Conservation (phyloP, 2,329 filamentous ascomycete species). For the Neofusicoccum sp. region DNA sequence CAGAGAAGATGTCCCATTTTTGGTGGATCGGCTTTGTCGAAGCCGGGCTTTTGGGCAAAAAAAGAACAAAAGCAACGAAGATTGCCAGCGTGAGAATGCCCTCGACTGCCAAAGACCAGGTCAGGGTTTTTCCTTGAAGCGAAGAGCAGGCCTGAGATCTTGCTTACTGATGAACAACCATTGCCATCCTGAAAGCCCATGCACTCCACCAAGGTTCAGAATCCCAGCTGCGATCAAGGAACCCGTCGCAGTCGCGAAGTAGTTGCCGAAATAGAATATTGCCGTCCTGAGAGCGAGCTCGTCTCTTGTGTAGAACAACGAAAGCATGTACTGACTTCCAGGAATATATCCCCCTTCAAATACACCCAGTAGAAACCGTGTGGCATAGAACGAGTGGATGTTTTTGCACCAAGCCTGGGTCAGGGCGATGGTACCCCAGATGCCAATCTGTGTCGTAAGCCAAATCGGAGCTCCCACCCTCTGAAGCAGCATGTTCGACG, state of each 20-base stretch:
- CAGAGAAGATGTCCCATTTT: neutral
- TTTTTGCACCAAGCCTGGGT: slow-evolving; percentile 32
- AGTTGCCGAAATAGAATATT: slow-evolving; percentile 22
- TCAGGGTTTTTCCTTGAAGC: neutral
- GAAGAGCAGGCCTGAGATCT: too few species aligned
- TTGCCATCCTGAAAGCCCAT: neutral
- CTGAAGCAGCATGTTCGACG: slow-evolving; percentile 25
- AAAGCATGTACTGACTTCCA: slow-evolving; percentile 25
- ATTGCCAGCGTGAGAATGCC: neutral
- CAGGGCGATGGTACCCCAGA: slow-evolving; percentile 38
- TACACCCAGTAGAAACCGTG: slow-evolving; percentile 22
- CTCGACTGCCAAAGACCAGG: neutral
- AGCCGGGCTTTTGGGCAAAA: neutral
- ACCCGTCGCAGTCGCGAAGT: slow-evolving; percentile 18
- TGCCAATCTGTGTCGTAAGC: slow-evolving; percentile 35
- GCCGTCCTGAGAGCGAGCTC: slow-evolving; percentile 23
- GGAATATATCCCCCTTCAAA: slow-evolving; percentile 21
- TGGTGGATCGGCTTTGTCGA: neutral
- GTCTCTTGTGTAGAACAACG: slow-evolving; percentile 24
- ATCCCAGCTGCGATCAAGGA: slow-evolving; percentile 22
- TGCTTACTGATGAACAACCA: slow-evolving; percentile 7
- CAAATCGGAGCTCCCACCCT: slow-evolving; percentile 34
- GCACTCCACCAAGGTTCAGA: slow-evolving; percentile 28
- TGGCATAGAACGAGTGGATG: neutral
- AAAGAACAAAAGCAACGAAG: neutral